Evolutionary conservation across 768 basidiomycete genomes (phyloP).

Genomic region (Myochromella boudieri): DNA sequence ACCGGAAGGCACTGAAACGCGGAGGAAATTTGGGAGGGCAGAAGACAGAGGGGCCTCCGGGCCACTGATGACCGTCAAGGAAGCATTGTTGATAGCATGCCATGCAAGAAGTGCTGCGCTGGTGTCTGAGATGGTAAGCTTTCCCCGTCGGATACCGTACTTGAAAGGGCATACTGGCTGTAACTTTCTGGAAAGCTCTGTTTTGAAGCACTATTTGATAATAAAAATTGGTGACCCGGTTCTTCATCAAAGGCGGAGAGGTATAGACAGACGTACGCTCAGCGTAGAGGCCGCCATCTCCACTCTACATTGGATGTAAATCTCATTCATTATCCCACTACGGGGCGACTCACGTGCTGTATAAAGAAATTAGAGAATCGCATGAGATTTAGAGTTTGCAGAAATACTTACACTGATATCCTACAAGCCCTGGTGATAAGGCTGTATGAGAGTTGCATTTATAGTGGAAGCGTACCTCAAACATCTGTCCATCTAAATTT

Average conservation of each 20-base stretch:
- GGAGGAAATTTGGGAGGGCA: conserved; percentile 63
- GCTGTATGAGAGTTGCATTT: background rate
- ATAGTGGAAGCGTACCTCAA: conserved; percentile 40
- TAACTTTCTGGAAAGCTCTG: conserved; percentile 65
- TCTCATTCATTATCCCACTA: background rate
- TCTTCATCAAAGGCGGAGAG: background rate
- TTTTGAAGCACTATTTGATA: conserved; percentile 71
- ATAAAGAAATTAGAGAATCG: conserved; percentile 1
- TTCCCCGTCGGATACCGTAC: background rate
- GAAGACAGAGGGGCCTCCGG: conserved; percentile 46
- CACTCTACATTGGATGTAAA: conserved; percentile 42
- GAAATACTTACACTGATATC: conserved; percentile 57
- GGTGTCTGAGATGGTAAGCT: conserved; percentile 34
- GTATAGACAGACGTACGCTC: conserved; percentile 40
- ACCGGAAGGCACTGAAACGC: conserved; percentile 43
- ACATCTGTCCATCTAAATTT: conserved; percentile 53
- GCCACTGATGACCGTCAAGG: conserved; percentile 52
- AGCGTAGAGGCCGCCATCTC: conserved; percentile 68
- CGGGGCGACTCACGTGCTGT: conserved; percentile 27
- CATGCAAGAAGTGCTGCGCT: conserved; percentile 50
- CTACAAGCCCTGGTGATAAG: conserved; percentile 24
- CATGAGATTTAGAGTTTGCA: background rate
- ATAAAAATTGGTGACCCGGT: background rate
- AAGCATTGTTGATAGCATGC: conserved; percentile 45
- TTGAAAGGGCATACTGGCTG: conserved; percentile 38